These are phyloP conservation scores for Pythium monospermum DNA, from an alignment of 352 stramenopile genomes.

Conservation along the genomic window DNA sequence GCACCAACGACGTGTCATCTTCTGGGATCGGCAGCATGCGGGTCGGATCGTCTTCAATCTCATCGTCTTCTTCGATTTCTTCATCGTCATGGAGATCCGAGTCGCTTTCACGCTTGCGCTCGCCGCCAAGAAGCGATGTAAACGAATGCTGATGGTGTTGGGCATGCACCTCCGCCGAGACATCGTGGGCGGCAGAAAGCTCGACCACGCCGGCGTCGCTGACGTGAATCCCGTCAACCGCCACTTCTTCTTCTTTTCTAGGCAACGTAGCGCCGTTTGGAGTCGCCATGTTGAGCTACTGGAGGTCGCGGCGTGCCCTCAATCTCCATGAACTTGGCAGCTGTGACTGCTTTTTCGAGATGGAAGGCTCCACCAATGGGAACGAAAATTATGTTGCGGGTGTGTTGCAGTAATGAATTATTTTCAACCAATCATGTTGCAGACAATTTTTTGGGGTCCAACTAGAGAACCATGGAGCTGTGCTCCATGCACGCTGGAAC, in stretches of 20 bases:
- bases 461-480: no score
- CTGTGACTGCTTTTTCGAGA: not conserved
- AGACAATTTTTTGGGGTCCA: not conserved
- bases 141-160: constrained; percentile 33
- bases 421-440: constrained; percentile 23
- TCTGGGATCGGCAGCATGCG: constrained; percentile 47
- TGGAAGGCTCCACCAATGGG: constrained; percentile 11
- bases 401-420: not conserved
- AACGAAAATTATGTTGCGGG: not conserved
- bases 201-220: constrained; percentile 1
- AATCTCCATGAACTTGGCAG: constrained; percentile 2
- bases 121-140: constrained; percentile 43
- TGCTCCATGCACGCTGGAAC: no score
- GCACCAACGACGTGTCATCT: constrained; percentile 56
- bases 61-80: constrained; percentile 37
- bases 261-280: constrained; percentile 6
- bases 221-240: constrained; percentile 7
- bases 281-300: constrained; percentile 11
- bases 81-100: constrained; percentile 55
- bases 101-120: constrained; percentile 57
- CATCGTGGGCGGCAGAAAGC: not conserved
- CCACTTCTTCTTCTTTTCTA: constrained; percentile 22
- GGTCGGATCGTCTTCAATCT: constrained; percentile 29
- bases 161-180: constrained; percentile 19
- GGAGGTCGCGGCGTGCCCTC: not conserved